phyloP scores from a whole-genome alignment of 2,329 filamentous ascomycete genomes.

The Tolypocladium cylindrosporum region DNA sequence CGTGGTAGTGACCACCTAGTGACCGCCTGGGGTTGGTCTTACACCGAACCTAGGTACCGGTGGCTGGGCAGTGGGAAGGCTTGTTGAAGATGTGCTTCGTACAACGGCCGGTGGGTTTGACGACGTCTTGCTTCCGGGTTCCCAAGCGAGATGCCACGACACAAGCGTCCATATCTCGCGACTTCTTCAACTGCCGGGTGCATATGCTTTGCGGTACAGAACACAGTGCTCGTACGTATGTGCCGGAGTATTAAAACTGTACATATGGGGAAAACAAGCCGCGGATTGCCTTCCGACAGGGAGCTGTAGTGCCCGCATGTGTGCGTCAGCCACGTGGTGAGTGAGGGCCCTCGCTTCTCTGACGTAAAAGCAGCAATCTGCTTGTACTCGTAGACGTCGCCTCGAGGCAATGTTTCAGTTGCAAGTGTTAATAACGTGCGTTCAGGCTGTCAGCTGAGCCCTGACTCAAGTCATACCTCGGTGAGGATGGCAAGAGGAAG shows the following conservation, averaged over 20 bases:
- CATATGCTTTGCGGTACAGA: neutral
- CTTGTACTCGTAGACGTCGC: neutral
- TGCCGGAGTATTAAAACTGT: neutral
- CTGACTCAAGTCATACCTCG: neutral
- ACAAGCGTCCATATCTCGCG: neutral
- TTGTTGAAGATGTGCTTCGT: neutral
- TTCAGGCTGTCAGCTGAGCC: neutral
- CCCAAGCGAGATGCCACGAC: neutral
- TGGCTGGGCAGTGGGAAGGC: neutral
- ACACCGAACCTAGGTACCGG: neutral
- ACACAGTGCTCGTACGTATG: neutral
- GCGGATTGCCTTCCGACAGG: neutral
- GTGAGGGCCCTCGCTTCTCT: neutral
- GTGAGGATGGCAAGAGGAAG: neutral
- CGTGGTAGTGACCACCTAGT: neutral
- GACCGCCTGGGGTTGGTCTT: neutral
- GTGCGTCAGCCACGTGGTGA: conserved; percentile 3
- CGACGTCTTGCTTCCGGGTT: neutral
- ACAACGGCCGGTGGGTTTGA: neutral
- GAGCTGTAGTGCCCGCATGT: neutral
- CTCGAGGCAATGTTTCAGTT: neutral
- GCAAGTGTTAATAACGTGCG: neutral
- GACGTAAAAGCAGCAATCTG: neutral
- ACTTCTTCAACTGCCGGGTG: neutral
- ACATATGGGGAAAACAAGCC: neutral